These are phyloP conservation scores for Dimargaris cristalligena DNA, from an alignment of 192 early-diverging fungal species.

Conservation along the genomic window DNA sequence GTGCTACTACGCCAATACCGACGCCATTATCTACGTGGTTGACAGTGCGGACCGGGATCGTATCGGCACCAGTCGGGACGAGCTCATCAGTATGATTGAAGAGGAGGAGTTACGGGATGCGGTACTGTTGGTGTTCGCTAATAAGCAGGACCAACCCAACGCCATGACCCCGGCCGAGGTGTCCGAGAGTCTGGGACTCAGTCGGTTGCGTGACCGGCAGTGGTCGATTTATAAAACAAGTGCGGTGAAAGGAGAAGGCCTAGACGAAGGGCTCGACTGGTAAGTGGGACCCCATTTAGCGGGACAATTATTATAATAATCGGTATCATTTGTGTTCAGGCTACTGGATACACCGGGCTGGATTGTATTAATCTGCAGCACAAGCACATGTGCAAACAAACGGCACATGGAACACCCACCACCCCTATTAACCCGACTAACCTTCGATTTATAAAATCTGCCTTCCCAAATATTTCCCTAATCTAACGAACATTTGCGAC, in stretches of 20 bases:
- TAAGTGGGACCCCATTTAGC: constrained; percentile 19
- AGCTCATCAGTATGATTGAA: constrained; percentile 81
- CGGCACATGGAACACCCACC: too few relatives aligned
- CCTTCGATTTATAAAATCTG: too few relatives aligned
- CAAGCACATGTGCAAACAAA: too few relatives aligned
- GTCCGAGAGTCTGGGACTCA: constrained; percentile 67
- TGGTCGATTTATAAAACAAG: constrained; percentile 92
- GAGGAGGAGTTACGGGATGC: constrained; percentile 88
- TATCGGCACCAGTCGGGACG: constrained; percentile 71
- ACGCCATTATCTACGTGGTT: constrained; percentile 95
- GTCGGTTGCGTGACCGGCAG: constrained; percentile 67
- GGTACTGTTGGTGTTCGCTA: constrained; percentile 85
- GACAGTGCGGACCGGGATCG: constrained; percentile 85
- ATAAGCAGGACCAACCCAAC: constrained; percentile 95
- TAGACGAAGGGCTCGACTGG: constrained; percentile 90
- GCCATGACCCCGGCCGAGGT: constrained; percentile 85
- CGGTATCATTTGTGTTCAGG: background rate
- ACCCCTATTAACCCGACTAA: background rate
- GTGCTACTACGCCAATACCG: constrained; percentile 98
- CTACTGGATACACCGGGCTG: background rate
- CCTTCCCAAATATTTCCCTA: background rate
- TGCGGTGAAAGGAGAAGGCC: constrained; percentile 85
- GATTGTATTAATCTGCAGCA: too few relatives aligned
- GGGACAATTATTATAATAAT: background rate
- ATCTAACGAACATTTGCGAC: background rate